These are phyloP conservation scores for Backusella circina DNA, from an alignment of 192 early-diverging fungal genomes.

Conservation along the genomic window DNA sequence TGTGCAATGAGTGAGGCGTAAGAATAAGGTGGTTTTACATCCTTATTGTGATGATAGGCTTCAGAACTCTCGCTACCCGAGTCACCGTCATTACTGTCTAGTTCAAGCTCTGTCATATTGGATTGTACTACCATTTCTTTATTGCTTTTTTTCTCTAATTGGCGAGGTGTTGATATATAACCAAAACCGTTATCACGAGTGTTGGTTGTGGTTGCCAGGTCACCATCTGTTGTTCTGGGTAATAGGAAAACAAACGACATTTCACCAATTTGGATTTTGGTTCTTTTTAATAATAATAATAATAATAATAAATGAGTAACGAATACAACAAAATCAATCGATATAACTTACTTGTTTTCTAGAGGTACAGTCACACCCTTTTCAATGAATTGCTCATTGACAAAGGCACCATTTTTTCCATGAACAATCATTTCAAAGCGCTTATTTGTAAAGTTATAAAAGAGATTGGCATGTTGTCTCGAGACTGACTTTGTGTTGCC, in stretches of 20 bases:
- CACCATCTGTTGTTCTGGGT: conserved; percentile 45
- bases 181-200: conserved; percentile 8
- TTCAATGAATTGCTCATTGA: conserved; percentile 79
- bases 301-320: neutral
- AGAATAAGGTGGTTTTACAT: conserved; percentile 78
- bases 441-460: conserved; percentile 79
- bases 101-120: neutral
- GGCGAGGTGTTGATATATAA: conserved; percentile 32
- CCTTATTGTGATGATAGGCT: conserved; percentile 26
- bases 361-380: conserved; percentile 59
- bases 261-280: conserved; percentile 84
- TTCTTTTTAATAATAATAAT: no score
- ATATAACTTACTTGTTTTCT: conserved; percentile 61
- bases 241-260: conserved; percentile 78
- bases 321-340: no score
- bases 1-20: conserved; percentile 89
- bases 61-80: conserved; percentile 24
- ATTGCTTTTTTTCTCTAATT: conserved; percentile 19
- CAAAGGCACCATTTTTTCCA: conserved; percentile 87
- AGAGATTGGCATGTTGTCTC: conserved; percentile 77
- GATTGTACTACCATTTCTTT: neutral
- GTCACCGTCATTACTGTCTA: conserved; percentile 8
- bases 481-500: conserved; percentile 85
- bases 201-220: conserved; percentile 25
- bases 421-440: conserved; percentile 83